These are phyloP conservation scores for Capsella rubella DNA, from an alignment of 441 rosid species.

Conservation along the genomic window DNA sequence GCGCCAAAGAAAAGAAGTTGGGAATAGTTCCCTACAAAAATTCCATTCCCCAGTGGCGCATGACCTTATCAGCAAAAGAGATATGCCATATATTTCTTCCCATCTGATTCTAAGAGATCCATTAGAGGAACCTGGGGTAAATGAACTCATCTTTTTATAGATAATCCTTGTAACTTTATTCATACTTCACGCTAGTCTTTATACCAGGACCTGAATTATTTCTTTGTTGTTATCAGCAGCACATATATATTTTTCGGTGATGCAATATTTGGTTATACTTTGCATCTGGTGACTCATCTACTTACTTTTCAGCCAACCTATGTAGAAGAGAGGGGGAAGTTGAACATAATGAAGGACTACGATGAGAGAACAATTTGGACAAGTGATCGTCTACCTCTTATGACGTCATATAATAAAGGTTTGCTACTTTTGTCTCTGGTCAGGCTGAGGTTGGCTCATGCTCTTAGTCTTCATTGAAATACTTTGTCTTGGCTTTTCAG, in stretches of 20 bases:
- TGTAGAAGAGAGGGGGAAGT: slow-evolving; percentile 91
- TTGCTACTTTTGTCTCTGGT: slow-evolving; percentile 36
- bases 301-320: slow-evolving; percentile 62
- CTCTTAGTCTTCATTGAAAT: slow-evolving; percentile 28
- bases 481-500: slow-evolving; percentile 54
- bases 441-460: slow-evolving; percentile 27
- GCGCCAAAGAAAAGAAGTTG: slow-evolving; percentile 68
- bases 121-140: slow-evolving; percentile 87
- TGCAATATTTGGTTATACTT: slow-evolving; percentile 24
- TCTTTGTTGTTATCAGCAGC: slow-evolving; percentile 5
- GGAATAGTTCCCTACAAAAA: slow-evolving; percentile 59
- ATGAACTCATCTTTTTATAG: slow-evolving; percentile 28
- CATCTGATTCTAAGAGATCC: slow-evolving; percentile 87
- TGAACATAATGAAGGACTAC: slow-evolving; percentile 78
- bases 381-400: slow-evolving; percentile 81
- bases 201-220: slow-evolving; percentile 16
- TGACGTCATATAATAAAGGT: slow-evolving; percentile 96
- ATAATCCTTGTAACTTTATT: slow-evolving; percentile 25
- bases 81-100: slow-evolving; percentile 58
- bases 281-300: slow-evolving; percentile 30
- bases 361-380: slow-evolving; percentile 99
- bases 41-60: slow-evolving; percentile 48
- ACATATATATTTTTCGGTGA: background rate
- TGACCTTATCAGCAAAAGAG: slow-evolving; percentile 61
- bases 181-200: slow-evolving; percentile 32